Evolutionary conservation across 345 rosid genomes (phyloP).

Genomic region (Linum trigynum): DNA sequence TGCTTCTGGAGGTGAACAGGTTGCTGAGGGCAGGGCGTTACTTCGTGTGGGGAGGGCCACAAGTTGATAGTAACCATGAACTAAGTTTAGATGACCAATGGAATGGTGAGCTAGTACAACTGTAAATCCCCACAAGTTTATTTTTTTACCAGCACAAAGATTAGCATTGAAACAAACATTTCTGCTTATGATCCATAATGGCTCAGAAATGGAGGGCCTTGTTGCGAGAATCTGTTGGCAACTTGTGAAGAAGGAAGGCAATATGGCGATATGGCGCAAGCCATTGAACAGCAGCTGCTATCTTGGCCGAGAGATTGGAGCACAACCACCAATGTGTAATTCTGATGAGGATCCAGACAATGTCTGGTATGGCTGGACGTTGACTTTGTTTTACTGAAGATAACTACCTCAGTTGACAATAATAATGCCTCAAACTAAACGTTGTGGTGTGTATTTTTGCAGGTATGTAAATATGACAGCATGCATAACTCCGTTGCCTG

Average conservation of each 20-base stretch:
- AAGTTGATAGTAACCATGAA: slow-evolving; percentile 40
- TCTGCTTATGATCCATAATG: slow-evolving; percentile 1
- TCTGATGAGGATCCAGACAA: slow-evolving; percentile 43
- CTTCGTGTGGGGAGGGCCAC: slow-evolving; percentile 57
- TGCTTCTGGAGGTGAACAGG: slow-evolving; percentile 57
- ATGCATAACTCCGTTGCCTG: slow-evolving; percentile 43
- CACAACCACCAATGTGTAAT: slow-evolving; percentile 43
- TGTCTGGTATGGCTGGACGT: slow-evolving; percentile 37
- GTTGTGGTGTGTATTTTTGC: slow-evolving; percentile 14
- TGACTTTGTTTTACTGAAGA: background rate
- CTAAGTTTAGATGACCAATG: slow-evolving; percentile 39
- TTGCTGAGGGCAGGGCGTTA: slow-evolving; percentile 65
- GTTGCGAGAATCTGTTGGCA: slow-evolving; percentile 47
- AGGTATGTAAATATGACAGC: slow-evolving; percentile 48
- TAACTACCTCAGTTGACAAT: background rate
- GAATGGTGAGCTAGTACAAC: slow-evolving; percentile 30
- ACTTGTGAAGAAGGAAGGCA: slow-evolving; percentile 48
- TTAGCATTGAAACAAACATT: slow-evolving; percentile 1
- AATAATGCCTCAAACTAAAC: background rate
- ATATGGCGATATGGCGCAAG: slow-evolving; percentile 52
- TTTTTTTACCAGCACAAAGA: background rate
- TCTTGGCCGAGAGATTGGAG: slow-evolving; percentile 28
- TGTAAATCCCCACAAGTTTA: slow-evolving; percentile 2
- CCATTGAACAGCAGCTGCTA: slow-evolving; percentile 57
- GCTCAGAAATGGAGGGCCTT: slow-evolving; percentile 50